Base-by-base conservation (phyloP, 1,284 basidiomycete genomes). In the Cutaneotrichosporon sp. region DNA sequence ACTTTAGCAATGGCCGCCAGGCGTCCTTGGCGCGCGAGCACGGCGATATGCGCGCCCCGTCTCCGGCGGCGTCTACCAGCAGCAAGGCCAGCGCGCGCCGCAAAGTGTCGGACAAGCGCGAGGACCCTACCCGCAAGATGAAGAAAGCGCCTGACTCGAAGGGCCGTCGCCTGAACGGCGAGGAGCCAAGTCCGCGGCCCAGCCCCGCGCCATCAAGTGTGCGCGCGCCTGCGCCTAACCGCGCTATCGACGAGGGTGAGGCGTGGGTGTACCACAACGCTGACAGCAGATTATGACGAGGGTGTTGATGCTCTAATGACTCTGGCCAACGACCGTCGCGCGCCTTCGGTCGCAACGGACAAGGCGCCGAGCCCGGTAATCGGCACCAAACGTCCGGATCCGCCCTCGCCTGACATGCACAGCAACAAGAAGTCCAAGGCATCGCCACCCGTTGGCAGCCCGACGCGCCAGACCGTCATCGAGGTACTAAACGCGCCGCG, bases 301-400 rank as follows among this genome's bases (percentile, higher is more conserved):
- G 76, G 78, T 14, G 76, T 73, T 21, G 79, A 80, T 61, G 80
- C 80, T 40, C 69, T 81, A 21, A 79, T 81, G 78, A 70, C 72
- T 18, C 68, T 80, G n/a, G 75, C 76, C 56, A 73, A 76, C 4
- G 76, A 79, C 63, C 73, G 75, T 42, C 60, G 66, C 5, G 55
- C 63, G 38, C 58, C 65, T 4, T 52, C 65, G 7, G 61, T 71
- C 2, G 61, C 64, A 10, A 56, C 61, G 58, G 60, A 52, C 51
- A 66, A 58, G 60, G 66, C 14, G 46, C 62, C 18, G 31, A 68
- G 38, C 51, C 67, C 50, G 21, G 38, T 62, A 1, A 51, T 64
- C 0, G 72, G 73, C 18, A 65, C 51, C n/a, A 76, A 76, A 56
- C 68, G 76, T 18, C 31, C 69, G 2, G 69, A 70, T 7, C 73